These are phyloP conservation scores for Alternaria rosae DNA, from an alignment of 2,329 filamentous ascomycete species.

Conservation along the genomic window DNA sequence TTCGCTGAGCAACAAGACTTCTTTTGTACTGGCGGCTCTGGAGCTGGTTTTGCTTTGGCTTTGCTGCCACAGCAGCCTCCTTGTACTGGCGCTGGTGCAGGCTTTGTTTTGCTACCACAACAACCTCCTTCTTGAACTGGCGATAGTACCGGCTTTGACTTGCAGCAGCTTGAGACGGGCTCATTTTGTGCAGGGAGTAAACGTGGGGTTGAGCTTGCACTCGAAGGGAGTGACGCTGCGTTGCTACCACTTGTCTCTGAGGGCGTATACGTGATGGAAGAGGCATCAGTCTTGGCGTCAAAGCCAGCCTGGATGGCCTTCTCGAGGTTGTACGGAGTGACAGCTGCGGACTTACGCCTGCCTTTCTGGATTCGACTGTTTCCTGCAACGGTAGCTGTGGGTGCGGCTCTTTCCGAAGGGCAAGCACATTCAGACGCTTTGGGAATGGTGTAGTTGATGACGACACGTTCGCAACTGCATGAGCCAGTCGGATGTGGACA, in stretches of 20 bases:
- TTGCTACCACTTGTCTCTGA: slow-evolving; percentile 46
- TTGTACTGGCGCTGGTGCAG: slow-evolving; percentile 16
- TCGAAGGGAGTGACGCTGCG: slow-evolving; percentile 43
- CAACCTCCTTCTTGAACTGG: slow-evolving; percentile 34
- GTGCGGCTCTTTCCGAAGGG: slow-evolving; percentile 40
- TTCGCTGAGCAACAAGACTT: slow-evolving; percentile 45
- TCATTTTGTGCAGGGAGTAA: slow-evolving; percentile 37
- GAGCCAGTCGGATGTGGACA: slow-evolving; percentile 71
- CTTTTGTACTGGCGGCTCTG: slow-evolving; percentile 16
- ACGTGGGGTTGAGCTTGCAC: slow-evolving; percentile 49
- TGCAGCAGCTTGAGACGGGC: slow-evolving; percentile 42
- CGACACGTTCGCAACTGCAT: slow-evolving; percentile 70
- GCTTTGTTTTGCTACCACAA: slow-evolving; percentile 38
- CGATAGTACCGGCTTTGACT: slow-evolving; percentile 33
- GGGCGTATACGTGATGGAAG: slow-evolving; percentile 41
- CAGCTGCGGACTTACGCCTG: slow-evolving; percentile 39
- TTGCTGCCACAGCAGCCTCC: slow-evolving; percentile 41
- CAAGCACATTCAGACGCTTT: slow-evolving; percentile 51
- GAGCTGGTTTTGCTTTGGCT: slow-evolving; percentile 27
- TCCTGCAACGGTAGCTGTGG: slow-evolving; percentile 28
- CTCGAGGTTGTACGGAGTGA: slow-evolving; percentile 41
- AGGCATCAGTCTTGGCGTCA: slow-evolving; percentile 42
- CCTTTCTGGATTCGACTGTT: slow-evolving; percentile 45
- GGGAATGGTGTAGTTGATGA: slow-evolving; percentile 56
- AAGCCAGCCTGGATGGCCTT: slow-evolving; percentile 46